Percentiles rank a stretch among this genome's conserved stretches.
Conservation (phyloP, 306 rosid genomes). For the Delonix regia region DNA sequence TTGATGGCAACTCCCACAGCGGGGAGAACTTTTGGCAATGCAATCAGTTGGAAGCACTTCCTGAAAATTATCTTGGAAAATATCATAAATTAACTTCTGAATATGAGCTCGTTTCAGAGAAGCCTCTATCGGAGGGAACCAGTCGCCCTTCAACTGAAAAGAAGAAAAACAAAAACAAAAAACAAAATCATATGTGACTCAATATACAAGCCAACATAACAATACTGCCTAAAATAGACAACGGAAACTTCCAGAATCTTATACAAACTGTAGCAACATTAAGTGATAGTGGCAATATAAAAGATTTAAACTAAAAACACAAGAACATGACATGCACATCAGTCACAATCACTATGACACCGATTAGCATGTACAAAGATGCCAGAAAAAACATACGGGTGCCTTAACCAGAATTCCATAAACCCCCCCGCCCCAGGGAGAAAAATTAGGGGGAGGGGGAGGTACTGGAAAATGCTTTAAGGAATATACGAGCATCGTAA, state of each 20-base stretch:
- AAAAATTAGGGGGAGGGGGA: not conserved
- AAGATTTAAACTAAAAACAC: not conserved
- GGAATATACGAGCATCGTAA: not conserved
- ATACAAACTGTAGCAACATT: not conserved
- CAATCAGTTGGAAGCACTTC: slow-evolving; percentile 38
- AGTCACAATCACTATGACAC: not conserved
- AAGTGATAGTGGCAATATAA: slow-evolving; percentile 10
- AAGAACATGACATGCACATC: not conserved
- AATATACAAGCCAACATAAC: slow-evolving; percentile 1
- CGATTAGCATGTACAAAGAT: not conserved
- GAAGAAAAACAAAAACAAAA: slow-evolving; percentile 16
- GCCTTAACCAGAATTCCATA: not conserved
- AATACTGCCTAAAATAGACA: slow-evolving; percentile 13
- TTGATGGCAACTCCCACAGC: slow-evolving; percentile 27
- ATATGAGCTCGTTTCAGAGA: slow-evolving; percentile 63
- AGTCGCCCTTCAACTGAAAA: slow-evolving; percentile 59
- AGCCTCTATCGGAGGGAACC: slow-evolving; percentile 79
- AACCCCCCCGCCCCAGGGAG: not conserved
- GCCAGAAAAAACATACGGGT: not conserved
- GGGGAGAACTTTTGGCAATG: slow-evolving; percentile 38
- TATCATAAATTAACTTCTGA: slow-evolving; percentile 54
- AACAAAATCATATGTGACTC: slow-evolving; percentile 19
- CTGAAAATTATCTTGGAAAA: slow-evolving; percentile 45
- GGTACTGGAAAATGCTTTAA: not conserved
- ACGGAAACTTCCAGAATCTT: not conserved